These are phyloP conservation scores for Aegilops longissima DNA, from an alignment of 176 grass and related monocot species.

Conservation along the genomic window DNA sequence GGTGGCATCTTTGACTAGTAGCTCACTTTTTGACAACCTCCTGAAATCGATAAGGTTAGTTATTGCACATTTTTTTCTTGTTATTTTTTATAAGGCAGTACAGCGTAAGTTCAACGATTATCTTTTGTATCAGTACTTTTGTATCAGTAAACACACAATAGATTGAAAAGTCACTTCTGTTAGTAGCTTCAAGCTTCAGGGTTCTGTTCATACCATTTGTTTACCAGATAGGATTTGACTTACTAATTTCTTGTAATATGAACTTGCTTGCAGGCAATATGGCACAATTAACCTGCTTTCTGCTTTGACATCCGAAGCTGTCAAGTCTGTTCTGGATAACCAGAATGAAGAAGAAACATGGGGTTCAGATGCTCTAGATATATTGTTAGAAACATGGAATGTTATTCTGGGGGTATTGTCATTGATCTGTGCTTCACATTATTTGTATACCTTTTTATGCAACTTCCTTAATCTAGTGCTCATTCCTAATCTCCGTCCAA, in stretches of 20 bases:
- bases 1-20: slow-evolving; percentile 75
- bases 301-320: slow-evolving; percentile 85
- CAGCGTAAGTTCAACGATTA: background rate
- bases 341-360: slow-evolving; percentile 88
- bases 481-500: background rate
- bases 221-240: slow-evolving; percentile 8
- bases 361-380: slow-evolving; percentile 84
- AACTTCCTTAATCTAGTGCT: slow-evolving; percentile 6
- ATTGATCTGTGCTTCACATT: slow-evolving; percentile 18
- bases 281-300: slow-evolving; percentile 84
- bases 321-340: slow-evolving; percentile 65
- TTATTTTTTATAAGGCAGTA: background rate
- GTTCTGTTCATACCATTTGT: slow-evolving; percentile 12
- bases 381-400: slow-evolving; percentile 96
- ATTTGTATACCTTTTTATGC: background rate
- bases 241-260: slow-evolving; percentile 37
- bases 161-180: background rate
- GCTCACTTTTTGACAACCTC: slow-evolving; percentile 80
- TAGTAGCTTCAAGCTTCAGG: slow-evolving; percentile 10
- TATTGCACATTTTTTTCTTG: background rate
- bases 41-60: slow-evolving; percentile 83
- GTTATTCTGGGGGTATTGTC: slow-evolving; percentile 79
- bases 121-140: slow-evolving; percentile 8
- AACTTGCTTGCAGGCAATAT: slow-evolving; percentile 62
- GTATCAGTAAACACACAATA: slow-evolving; percentile 14